Evolutionary conservation across 176 grass and related monocot species (phyloP).

Genomic region (Triticum aestivum): IWGSC_CS_RefSeq_v2.1 NC_057794.1:434829505-434830004

Average conservation of each 20-base stretch:
- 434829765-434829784: no score
- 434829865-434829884: no score
- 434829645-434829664: neutral
- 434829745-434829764: no score
- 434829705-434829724: neutral
- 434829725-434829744: neutral
- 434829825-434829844: neutral
- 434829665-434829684: neutral
- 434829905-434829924: no score
- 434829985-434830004: neutral
- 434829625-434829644: slow-evolving; percentile 12
- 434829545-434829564: neutral
- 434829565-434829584: neutral
- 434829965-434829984: neutral
- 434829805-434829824: neutral
- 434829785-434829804: no score
- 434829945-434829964: neutral
- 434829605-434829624: neutral
- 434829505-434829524: neutral
- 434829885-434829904: neutral
- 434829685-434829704: neutral
- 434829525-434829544: neutral
- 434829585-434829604: neutral
- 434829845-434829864: neutral
- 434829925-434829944: neutral